Evolutionary conservation across 257 asterid genomes (phyloP), one percentile per base, ranked within the genome.

Genomic region (Plantago major): DNA sequence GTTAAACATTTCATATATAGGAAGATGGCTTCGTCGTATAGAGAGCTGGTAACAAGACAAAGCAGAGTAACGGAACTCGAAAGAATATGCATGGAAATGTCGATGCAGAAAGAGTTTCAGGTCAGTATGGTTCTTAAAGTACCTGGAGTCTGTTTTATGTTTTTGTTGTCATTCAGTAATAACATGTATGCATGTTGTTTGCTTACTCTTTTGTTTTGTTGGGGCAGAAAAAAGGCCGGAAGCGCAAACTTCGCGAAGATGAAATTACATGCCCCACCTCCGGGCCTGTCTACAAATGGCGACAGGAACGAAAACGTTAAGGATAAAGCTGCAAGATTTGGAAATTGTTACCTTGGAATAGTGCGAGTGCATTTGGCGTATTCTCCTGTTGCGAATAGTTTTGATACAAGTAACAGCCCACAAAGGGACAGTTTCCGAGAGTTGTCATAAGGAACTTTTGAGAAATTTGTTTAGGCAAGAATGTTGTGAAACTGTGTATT

Each of bases 21-120:
- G 78, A 84, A 77, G 64, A 74, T 72, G 28, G 79, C 79, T 60
- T 67, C 78, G 55, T 88, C 97, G 7, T 91, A 86, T 58, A 72
- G 78, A 28, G 95, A 91, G 72, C 83, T 91, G 53, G 95, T 81
- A 83, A 78, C 81, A 55, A 82, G 95, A 78, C 82, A 76, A 71
- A 58, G 70, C 71, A 83, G 98, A 57, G 93, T 74, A 51, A 67
- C 69, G 58, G 89, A 86, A 19, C 68, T 92, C 26, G 97, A 86
- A 79, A 88, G 82, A 75, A 66, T 88, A 48, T 81, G 79, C 80
- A 77, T 55, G 78, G 93, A 86, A 26, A 88, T 88, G 97, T 54
- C 89, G 17, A 66, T 88, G 95, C 92, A 88, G 79, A 86, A 79
- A 74, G 98, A 91, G 72, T 26, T 88, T 65, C 97, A 88, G 95